phyloP scores from a whole-genome alignment of 202 grass and related monocot genomes.

The Panicum hallii region DNA sequence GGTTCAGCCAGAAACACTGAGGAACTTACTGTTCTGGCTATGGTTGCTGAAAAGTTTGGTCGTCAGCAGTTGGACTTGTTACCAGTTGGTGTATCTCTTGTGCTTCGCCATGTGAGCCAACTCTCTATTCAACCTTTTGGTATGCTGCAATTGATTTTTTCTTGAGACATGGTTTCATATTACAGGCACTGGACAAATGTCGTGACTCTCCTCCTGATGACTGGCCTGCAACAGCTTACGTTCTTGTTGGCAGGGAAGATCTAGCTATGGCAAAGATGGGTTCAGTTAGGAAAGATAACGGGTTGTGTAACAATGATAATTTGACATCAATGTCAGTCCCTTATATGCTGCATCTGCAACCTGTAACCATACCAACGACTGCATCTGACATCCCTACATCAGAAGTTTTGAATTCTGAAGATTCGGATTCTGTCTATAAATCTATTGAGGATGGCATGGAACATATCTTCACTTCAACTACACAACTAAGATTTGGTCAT shows the following conservation, averaged over 20 bases:
- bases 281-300: constrained; percentile 61
- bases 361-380: constrained; percentile 76
- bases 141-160: constrained; percentile 37
- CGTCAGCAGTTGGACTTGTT: constrained; percentile 83
- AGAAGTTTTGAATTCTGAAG: constrained; percentile 78
- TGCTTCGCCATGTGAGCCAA: constrained; percentile 84
- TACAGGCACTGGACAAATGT: constrained; percentile 89
- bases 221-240: constrained; percentile 85
- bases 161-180: constrained; percentile 45
- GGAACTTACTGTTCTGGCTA: constrained; percentile 84
- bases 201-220: constrained; percentile 87
- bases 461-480: constrained; percentile 93
- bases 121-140: constrained; percentile 31
- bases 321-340: constrained; percentile 84
- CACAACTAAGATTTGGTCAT: constrained; percentile 83
- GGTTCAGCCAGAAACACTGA: constrained; percentile 80
- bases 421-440: constrained; percentile 74
- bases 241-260: constrained; percentile 93
- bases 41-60: constrained; percentile 95
- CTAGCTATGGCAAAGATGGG: constrained; percentile 69
- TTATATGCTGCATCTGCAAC: constrained; percentile 96
- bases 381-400: constrained; percentile 61
- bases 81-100: constrained; percentile 88
- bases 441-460: constrained; percentile 98
- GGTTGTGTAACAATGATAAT: constrained; percentile 65